Percentiles rank a stretch among this genome's conserved stretches.
These are phyloP conservation scores for Pythium sukuiense DNA, from an alignment of 352 stramenopile genomes.

Conservation along the genomic window DNA sequence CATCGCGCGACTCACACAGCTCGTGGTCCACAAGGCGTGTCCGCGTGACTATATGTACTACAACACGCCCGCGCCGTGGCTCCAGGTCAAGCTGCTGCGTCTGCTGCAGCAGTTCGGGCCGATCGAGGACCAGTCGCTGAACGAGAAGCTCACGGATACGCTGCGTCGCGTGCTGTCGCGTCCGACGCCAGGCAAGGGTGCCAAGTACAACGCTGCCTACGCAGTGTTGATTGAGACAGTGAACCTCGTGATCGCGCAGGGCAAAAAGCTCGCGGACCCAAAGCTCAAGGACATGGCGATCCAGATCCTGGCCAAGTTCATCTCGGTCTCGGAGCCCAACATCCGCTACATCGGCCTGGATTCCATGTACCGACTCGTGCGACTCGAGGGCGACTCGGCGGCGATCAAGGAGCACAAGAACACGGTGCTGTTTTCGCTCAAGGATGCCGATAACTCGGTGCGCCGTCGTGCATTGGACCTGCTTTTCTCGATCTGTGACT, in stretches of 20 bases:
- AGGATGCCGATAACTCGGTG: slow-evolving; percentile 96
- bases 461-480: slow-evolving; percentile 94
- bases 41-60: slow-evolving; percentile 98
- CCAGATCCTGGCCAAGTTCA: slow-evolving; percentile 95
- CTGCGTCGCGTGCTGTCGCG: slow-evolving; percentile 92
- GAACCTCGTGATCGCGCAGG: slow-evolving; percentile 96
- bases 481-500: slow-evolving; percentile 98
- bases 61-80: slow-evolving; percentile 94
- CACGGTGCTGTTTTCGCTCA: slow-evolving; percentile 95
- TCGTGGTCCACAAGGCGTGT: slow-evolving; percentile 94
- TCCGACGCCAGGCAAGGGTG: slow-evolving; percentile 71
- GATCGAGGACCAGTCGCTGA: slow-evolving; percentile 49
- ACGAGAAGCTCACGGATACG: slow-evolving; percentile 86
- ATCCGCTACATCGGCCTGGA: slow-evolving; percentile 98
- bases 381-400: slow-evolving; percentile 79
- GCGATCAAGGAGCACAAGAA: slow-evolving; percentile 94
- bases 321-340: slow-evolving; percentile 96
- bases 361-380: slow-evolving; percentile 95
- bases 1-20: slow-evolving; percentile 88
- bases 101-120: slow-evolving; percentile 93
- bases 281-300: slow-evolving; percentile 92
- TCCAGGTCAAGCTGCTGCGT: slow-evolving; percentile 93
- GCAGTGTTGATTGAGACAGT: slow-evolving; percentile 97
- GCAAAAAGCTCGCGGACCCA: slow-evolving; percentile 71
- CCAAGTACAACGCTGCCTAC: slow-evolving; percentile 97